Conservation (phyloP, 2,329 filamentous ascomycete genomes). For the Colletotrichum chlorophyti region DNA sequence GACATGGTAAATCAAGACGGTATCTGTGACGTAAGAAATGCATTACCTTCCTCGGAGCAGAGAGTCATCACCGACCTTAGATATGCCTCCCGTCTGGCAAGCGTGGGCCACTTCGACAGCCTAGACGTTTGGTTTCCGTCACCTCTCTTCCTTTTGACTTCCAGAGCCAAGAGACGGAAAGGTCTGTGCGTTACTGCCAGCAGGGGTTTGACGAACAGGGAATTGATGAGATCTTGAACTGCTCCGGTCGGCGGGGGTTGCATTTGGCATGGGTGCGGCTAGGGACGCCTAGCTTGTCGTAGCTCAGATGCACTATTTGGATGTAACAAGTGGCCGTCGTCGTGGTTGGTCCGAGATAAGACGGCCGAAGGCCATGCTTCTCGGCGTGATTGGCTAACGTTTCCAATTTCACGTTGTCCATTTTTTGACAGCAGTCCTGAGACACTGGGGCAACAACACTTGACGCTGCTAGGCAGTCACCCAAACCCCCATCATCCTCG, state of each 20-base stretch:
- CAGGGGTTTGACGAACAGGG: slow-evolving; percentile 15
- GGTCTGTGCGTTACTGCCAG: slow-evolving; percentile 18
- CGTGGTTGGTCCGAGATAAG: slow-evolving; percentile 53
- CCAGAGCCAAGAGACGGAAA: slow-evolving; percentile 18
- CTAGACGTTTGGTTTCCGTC: slow-evolving; percentile 6
- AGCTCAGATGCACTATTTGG: slow-evolving; percentile 24
- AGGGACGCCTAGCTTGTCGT: slow-evolving; percentile 16
- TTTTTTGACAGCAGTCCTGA: slow-evolving; percentile 29
- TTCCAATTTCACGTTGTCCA: slow-evolving; percentile 49
- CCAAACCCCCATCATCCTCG: slow-evolving; percentile 8
- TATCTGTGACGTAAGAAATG: slow-evolving; percentile 25
- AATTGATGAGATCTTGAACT: slow-evolving; percentile 26
- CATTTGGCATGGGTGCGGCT: slow-evolving; percentile 20
- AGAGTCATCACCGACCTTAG: slow-evolving; percentile 14
- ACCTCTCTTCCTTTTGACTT: background rate
- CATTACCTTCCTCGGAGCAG: background rate
- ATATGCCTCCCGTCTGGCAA: background rate
- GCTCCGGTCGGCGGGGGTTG: slow-evolving; percentile 20
- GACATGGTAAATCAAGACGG: slow-evolving; percentile 8
- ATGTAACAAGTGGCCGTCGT: slow-evolving; percentile 28
- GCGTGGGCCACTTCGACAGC: slow-evolving; percentile 5
- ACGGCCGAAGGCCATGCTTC: slow-evolving; percentile 31
- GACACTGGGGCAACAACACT: slow-evolving; percentile 7
- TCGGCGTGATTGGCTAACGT: slow-evolving; percentile 45
- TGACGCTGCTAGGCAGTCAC: slow-evolving; percentile 7